Base-by-base conservation (phyloP, 495 filamentous ascomycete genomes). In the Penicillium parvum region DNA sequence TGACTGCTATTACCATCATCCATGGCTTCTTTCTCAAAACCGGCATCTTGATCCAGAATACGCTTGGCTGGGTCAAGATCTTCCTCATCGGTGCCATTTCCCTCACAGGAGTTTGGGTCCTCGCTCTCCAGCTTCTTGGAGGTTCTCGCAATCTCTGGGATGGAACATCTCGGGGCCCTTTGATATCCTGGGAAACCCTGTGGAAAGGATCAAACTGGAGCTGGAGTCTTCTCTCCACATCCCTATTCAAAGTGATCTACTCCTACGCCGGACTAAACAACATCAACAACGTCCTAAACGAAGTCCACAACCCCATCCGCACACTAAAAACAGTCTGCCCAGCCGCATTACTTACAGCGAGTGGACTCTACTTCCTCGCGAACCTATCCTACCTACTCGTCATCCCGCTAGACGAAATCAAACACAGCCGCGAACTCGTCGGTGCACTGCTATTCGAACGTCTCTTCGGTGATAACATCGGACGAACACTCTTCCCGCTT, bases 221-320 rank as follows among this genome's bases (percentile, higher is more conserved):
- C 59, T 56, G 73, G 74, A 57, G 55, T 40, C 52, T 85, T 6
- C 69, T 72, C 3, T 73, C 80, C 18, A 83, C 82, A 0, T 73
- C 83, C 0, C 51, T 89, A 1, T 85, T 88, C 68, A 87, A 87
- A 53, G 79, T 89, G 0, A 75, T 81, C 15, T 87, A 86, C 39
- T 82, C 85, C 1, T 89, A 85, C 45, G 72, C 82, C 0, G 85
- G 83, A 0, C 61, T 84, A 15, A 72, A 60, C 19, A 88, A 88
- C 46, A 68, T 82, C 42, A 86, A 86, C 59, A 85, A 88, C 43
- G 84, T 88, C n/a, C 63, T 90, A 25, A 83, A 82, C 41, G 84
- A 90, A 53, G 84, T 88, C 11, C 77, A 80, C 36, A 64, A 88
- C 42, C 85, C 85, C 0, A 72, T 86, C 2, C 65, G 71, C 4